These are phyloP conservation scores for Penicillium cataractarum DNA, from an alignment of 495 filamentous ascomycete genomes.

Conservation along the genomic window DNA sequence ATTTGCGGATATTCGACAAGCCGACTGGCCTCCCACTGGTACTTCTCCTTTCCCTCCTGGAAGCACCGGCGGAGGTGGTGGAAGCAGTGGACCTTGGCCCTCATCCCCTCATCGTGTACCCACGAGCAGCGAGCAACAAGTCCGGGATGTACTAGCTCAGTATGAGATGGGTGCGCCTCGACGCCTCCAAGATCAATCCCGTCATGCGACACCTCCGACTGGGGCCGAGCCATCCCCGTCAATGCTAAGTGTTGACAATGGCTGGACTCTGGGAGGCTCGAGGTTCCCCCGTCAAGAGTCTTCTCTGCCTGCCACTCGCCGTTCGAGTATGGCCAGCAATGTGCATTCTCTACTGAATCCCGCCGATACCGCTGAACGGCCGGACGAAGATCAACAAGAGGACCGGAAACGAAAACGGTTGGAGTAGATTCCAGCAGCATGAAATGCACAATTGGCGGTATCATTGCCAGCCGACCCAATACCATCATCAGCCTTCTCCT, in stretches of 20 bases:
- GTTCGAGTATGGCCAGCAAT: conserved; percentile 76
- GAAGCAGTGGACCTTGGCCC: conserved; percentile 69
- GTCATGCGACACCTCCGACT: conserved; percentile 73
- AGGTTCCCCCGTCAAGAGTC: conserved; percentile 47
- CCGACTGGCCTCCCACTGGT: conserved; percentile 75
- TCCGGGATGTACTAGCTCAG: conserved; percentile 77
- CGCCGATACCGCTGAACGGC: conserved; percentile 72
- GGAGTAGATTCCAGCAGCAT: conserved; percentile 41
- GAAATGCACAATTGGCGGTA: not conserved
- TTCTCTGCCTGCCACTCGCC: conserved; percentile 65
- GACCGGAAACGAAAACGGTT: conserved; percentile 84
- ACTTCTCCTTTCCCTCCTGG: conserved; percentile 65
- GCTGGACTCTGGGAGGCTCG: conserved; percentile 59
- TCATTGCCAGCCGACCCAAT: not conserved
- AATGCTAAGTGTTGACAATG: conserved; percentile 54
- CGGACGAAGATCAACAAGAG: conserved; percentile 71
- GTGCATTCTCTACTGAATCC: conserved; percentile 84
- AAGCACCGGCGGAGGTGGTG: conserved; percentile 12
- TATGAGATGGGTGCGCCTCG: conserved; percentile 75
- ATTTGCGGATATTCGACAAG: conserved; percentile 90
- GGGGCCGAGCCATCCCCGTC: conserved; percentile 54
- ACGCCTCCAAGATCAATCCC: conserved; percentile 58
- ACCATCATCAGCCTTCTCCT: not conserved
- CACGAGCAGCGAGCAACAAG: conserved; percentile 72
- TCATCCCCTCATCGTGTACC: conserved; percentile 76